These are phyloP conservation scores for Pulveroboletus sp. DNA, from an alignment of 768 basidiomycete genomes.

Conservation along the genomic window DNA sequence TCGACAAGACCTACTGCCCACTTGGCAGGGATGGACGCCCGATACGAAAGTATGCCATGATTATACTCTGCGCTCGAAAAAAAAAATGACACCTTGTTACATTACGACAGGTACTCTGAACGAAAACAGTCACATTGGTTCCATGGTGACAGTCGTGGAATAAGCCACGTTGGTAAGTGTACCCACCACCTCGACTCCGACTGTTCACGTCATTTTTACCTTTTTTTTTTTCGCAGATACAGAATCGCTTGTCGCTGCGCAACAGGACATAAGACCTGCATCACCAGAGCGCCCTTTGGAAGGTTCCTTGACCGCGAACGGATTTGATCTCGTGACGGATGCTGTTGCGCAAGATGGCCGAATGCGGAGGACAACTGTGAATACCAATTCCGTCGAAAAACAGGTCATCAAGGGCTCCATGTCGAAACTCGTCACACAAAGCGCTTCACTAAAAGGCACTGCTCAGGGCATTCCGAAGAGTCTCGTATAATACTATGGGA, in stretches of 20 bases:
- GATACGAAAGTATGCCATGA: conserved; percentile 48
- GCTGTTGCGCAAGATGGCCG: conserved; percentile 37
- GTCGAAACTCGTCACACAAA: conserved; percentile 43
- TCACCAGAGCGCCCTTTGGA: conserved; percentile 27
- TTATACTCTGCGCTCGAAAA: not conserved
- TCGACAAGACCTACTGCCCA: conserved; percentile 49
- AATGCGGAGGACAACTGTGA: conserved; percentile 36
- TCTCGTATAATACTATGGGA: not conserved
- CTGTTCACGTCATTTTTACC: not conserved
- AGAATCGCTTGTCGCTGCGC: conserved; percentile 18
- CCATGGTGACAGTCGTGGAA: conserved; percentile 48
- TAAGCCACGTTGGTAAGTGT: conserved; percentile 50
- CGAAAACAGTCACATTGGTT: conserved; percentile 53
- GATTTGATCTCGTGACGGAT: conserved; percentile 36
- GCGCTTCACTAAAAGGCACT: conserved; percentile 11
- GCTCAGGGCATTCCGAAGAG: conserved; percentile 10
- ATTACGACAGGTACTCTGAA: conserved; percentile 51
- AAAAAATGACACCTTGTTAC: not conserved
- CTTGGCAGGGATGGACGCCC: conserved; percentile 55
- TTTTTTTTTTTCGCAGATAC: conserved; percentile 14
- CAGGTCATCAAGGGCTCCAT: conserved; percentile 51
- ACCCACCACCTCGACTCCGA: not conserved
- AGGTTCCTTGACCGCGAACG: conserved; percentile 28
- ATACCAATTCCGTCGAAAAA: conserved; percentile 41
- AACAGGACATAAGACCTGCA: conserved; percentile 9